A percentile compares a stretch with the other conserved stretches of the same genome.
phyloP scores from a whole-genome alignment of 2,329 filamentous ascomycete species.

The Colletotrichum ledebouriae region DNA sequence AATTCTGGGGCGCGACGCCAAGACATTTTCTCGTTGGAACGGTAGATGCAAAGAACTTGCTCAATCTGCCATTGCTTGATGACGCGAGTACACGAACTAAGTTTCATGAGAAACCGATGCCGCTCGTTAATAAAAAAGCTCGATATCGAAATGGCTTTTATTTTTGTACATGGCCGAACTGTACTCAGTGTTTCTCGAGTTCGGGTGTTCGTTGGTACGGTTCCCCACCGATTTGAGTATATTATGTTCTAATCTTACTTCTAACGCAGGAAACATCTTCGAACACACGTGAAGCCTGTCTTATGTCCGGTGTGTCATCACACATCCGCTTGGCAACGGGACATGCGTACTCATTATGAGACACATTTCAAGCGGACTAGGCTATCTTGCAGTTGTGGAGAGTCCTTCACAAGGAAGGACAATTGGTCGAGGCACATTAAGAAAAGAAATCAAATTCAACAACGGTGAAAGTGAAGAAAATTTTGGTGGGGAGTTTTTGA shows the following conservation, averaged over 20 bases:
- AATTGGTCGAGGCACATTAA: slow-evolving; percentile 11
- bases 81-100: no score
- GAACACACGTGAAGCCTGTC: background rate
- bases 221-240: no score
- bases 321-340: background rate
- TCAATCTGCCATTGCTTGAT: no score
- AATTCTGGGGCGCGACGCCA: no score
- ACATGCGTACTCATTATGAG: slow-evolving; percentile 2
- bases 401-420: background rate
- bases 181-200: no score
- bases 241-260: background rate
- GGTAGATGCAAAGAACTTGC: no score
- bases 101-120: no score
- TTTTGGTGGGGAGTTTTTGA: background rate
- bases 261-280: slow-evolving; percentile 5
- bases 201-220: no score
- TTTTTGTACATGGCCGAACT: no score
- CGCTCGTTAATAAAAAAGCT: no score
- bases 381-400: background rate
- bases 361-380: slow-evolving; percentile 7
- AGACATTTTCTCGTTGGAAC: no score
- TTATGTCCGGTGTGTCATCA: background rate
- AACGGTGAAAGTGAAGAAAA: accelerated
- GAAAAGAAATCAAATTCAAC: background rate
- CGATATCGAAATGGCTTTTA: no score